Evolutionary conservation across 108 stramenopile species (phyloP).

Genomic region (Pseudonitzschia multiseries): DNA sequence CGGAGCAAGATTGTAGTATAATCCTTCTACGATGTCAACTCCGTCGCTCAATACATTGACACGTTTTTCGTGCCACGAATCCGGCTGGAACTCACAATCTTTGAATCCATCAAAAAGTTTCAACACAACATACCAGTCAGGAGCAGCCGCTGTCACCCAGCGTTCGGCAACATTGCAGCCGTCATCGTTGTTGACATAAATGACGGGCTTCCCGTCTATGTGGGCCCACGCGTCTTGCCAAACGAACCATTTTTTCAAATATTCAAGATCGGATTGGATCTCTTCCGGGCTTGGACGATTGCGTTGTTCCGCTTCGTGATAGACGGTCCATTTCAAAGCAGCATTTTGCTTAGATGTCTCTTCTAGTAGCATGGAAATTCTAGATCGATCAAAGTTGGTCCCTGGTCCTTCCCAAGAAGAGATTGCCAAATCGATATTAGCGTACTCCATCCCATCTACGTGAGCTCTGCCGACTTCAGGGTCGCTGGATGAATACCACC

Average conservation of each 20-base stretch:
- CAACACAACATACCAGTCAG: constrained; percentile 39
- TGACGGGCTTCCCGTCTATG: constrained; percentile 34
- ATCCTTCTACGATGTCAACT: constrained; percentile 12
- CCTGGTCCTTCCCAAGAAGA: constrained; percentile 22
- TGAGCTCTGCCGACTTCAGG: constrained; percentile 14
- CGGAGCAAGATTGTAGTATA: constrained; percentile 37
- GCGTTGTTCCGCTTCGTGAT: constrained; percentile 29
- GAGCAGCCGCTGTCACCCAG: constrained; percentile 30
- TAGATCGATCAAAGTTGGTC: constrained; percentile 20
- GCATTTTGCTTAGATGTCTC: constrained; percentile 3
- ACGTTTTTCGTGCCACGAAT: constrained; percentile 41
- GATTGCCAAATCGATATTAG: constrained; percentile 23
- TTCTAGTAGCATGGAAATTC: constrained; percentile 20
- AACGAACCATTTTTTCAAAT: constrained; percentile 44
- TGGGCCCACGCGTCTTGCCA: constrained; percentile 33
- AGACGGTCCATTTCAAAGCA: constrained; percentile 33
- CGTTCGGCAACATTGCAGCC: constrained; percentile 32
- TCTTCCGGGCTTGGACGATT: constrained; percentile 1
- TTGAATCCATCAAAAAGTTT: constrained; percentile 23
- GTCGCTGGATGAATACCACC: constrained; percentile 16
- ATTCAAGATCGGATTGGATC: constrained; percentile 31
- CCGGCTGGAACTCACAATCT: constrained; percentile 33
- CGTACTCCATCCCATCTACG: constrained; percentile 26
- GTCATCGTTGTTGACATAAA: constrained; percentile 36
- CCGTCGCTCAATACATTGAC: constrained; percentile 4